Evolutionary conservation across 1,284 basidiomycete genomes (phyloP), one percentile per base, ranked within the genome.

Genomic region (Cutaneotrichosporon sp.): DNA sequence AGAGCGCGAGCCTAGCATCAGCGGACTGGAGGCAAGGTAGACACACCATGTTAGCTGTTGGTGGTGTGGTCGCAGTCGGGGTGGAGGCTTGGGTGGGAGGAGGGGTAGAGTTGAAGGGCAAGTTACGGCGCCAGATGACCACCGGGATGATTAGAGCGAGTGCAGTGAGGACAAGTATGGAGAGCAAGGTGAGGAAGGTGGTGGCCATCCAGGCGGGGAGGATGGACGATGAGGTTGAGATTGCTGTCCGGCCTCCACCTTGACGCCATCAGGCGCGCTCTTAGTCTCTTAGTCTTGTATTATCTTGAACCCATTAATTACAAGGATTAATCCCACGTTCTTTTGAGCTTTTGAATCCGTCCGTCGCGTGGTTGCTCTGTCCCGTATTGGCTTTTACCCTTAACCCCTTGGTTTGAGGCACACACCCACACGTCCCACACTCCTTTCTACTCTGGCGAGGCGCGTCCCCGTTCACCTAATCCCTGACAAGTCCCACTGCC

Each of bases 1-100:
- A 69, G 52, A 21, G 59, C 61, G 42, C 65, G 68, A 18, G 68
- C 63, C 68, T 69, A 58, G 16, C 21, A 50, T 67, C 4, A 64
- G 64, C 26, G 16, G 16, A 18, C 31, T 2, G 18, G 10, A 16
- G 32, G 14, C 9, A 14, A 42, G 22, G n/a, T 0, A 34, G 31
- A 59, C 62, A 11, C 26, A 63, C 62, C 65, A 64, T 46, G 42
- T n/a, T n/a, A 13, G 11, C 13, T 8, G 40, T 42, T 13, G 10
- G 40, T 18, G 16, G 16, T 2, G 42, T 46, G 11, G 4, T 46
- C 18, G 14, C 8, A n/a, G 18, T 18, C 18, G 42, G 18, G 8
- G 42, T n/a, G 18, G 18, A n/a, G 42, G 49, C 22, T 21, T 21
- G 22, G 22, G 13, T 30, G 49, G 49, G 56, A 22, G 42, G 10